Base-by-base conservation (phyloP, 768 basidiomycete species). In the Hygrocybe punicea region DNA sequence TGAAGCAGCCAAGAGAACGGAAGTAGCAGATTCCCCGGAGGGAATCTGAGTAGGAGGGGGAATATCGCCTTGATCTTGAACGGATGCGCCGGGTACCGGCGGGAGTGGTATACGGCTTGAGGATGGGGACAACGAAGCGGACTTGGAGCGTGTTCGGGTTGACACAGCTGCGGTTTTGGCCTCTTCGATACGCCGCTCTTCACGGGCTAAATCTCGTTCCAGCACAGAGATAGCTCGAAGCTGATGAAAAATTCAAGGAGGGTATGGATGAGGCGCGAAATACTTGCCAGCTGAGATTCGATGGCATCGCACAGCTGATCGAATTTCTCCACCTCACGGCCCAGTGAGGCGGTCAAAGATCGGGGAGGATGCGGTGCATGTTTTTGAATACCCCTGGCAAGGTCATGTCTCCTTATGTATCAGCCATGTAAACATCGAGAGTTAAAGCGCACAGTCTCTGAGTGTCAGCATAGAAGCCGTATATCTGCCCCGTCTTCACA, bases 231-330 rank as follows among this genome's bases (percentile, higher is more conserved):
- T 86, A 9, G 89, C 85, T 56, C 82, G 84, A 54, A 85, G 75
- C 90, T 93, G 51, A 23, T 11, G 4, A 21, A 4, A 16, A n/a
- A 23, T 17, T 24, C 35, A n/a, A 24, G 17, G 21, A 46, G 46
- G 17, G 29, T n/a, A 51, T 51, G 56, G 45, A 53, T 53, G 21
- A 34, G 42, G 40, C 37, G 24, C 23, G 33, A 47, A 33, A 37
- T 34, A 71, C 84, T 69, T 68, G 84, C 90, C 61, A 93, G 63
- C 52, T 84, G 82, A 39, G 83, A 79, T 67, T 92, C 91, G 50
- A 93, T 82, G 1, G 84, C 75, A 65, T 93, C 91, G 63, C 88
- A 89, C 4, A 91, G 60, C 62, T 90, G 87, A 64, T 92, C 89
- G 62, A 87, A 92, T 64, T 81, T 86, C 66, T 91, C 88, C 3